Evolutionary conservation across 495 filamentous ascomycete genomes (phyloP).

Genomic region (Penicillium alfredii): DNA sequence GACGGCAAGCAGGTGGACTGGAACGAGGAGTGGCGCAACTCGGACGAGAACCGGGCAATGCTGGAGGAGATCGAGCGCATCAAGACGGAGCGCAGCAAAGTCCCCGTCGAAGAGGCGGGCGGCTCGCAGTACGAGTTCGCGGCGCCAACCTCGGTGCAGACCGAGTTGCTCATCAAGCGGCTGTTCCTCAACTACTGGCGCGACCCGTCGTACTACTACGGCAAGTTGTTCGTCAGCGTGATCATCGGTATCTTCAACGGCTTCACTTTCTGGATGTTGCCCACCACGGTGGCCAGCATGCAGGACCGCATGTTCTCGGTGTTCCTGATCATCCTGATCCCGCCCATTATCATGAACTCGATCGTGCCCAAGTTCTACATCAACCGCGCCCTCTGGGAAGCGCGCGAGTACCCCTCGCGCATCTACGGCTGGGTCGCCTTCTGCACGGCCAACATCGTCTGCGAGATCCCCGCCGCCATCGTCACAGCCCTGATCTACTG

Average conservation of each 20-base stretch:
- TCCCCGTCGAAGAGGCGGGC: conserved; percentile 32
- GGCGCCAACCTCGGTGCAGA: conserved; percentile 54
- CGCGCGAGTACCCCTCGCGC: conserved; percentile 65
- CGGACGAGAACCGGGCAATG: conserved; percentile 46
- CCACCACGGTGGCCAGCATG: conserved; percentile 60
- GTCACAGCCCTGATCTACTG: conserved; percentile 63
- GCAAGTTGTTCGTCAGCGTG: conserved; percentile 64
- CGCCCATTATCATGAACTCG: conserved; percentile 65
- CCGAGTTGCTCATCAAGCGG: conserved; percentile 54
- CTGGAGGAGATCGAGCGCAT: conserved; percentile 57
- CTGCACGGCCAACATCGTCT: conserved; percentile 65
- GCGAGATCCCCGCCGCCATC: conserved; percentile 69
- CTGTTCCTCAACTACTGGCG: conserved; percentile 69
- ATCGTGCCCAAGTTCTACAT: conserved; percentile 81
- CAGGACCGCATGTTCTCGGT: conserved; percentile 75
- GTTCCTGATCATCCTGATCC: conserved; percentile 71
- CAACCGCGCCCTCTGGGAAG: conserved; percentile 70
- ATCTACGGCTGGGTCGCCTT: conserved; percentile 86
- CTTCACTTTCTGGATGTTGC: conserved; percentile 81
- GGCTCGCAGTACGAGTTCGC: conserved; percentile 54
- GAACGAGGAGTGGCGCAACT: conserved; percentile 67
- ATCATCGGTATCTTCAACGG: conserved; percentile 70
- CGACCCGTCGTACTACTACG: conserved; percentile 65
- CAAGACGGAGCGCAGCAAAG: conserved; percentile 47
- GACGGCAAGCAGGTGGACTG: conserved; percentile 56